Percentiles rank a stretch among this genome's conserved stretches.
Evolutionary conservation across 768 basidiomycete genomes (phyloP).

Genomic region (Ramaria sp.): DNA sequence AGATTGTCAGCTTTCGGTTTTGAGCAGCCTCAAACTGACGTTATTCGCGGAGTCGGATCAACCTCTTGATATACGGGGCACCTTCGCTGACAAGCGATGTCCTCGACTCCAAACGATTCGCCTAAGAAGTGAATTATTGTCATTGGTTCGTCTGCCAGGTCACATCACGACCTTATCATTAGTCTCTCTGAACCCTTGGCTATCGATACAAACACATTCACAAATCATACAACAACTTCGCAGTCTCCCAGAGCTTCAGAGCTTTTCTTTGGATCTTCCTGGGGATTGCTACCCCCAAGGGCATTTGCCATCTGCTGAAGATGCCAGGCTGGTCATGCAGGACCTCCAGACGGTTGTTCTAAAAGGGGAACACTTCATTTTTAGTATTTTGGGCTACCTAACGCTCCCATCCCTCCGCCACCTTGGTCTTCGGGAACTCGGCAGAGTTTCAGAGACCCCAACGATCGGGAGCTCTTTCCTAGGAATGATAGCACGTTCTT

Average conservation of each 20-base stretch:
- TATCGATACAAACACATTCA: not conserved
- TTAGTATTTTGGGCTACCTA: not conserved
- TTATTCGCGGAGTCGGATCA: not conserved
- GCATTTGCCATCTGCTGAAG: not conserved
- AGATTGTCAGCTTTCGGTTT: not conserved
- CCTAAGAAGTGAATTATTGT: not conserved
- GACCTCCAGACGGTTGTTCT: not conserved
- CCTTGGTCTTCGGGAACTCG: not conserved
- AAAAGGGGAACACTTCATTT: not conserved
- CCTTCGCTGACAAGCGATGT: not conserved
- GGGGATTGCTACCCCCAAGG: not conserved
- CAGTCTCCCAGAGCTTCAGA: not conserved
- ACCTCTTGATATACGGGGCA: not conserved
- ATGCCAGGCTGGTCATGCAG: not conserved
- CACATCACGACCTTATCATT: not conserved
- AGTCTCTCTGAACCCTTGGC: not conserved
- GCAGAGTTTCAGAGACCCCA: not conserved
- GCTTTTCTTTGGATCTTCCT: not conserved
- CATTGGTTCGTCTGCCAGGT: not conserved
- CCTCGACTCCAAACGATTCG: not conserved
- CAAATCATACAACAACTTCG: not conserved
- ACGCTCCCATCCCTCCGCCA: not conserved
- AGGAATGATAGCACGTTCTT: constrained; percentile 7
- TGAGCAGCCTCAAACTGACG: not conserved
- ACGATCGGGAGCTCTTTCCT: not conserved